A percentile compares a stretch with the other conserved stretches of the same genome.
phyloP scores from a whole-genome alignment of 176 grass and related monocot species.

The Puccinellia tenuiflora region DNA sequence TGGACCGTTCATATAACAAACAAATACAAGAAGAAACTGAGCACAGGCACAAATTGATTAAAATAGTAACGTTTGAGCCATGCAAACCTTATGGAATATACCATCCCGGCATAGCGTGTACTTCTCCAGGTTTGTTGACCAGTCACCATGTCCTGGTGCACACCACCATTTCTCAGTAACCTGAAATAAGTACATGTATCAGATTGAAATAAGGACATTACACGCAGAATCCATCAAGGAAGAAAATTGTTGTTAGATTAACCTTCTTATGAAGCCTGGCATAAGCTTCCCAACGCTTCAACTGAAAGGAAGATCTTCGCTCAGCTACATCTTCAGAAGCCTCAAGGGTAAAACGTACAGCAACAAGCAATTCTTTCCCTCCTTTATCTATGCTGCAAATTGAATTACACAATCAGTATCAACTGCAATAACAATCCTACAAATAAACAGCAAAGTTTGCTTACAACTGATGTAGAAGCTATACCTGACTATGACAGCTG shows the following conservation, averaged over 20 bases:
- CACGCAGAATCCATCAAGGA: constrained; percentile 9
- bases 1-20: background rate
- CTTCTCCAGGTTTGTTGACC: constrained; percentile 92
- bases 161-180: constrained; percentile 99
- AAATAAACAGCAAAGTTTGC: constrained; percentile 14
- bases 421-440: constrained; percentile 15
- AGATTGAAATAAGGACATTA: constrained; percentile 19
- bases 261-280: constrained; percentile 95
- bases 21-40: background rate
- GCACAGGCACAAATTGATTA: constrained; percentile 19
- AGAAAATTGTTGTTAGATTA: background rate
- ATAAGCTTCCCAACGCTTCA: constrained; percentile 89
- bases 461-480: constrained; percentile 21
- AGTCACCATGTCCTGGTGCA: constrained; percentile 97
- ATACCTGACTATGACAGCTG: constrained; percentile 87
- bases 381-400: constrained; percentile 78
- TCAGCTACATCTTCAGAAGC: constrained; percentile 89
- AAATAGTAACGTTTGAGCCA: constrained; percentile 25
- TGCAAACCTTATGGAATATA: constrained; percentile 90
- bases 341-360: constrained; percentile 92
- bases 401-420: constrained; percentile 20
- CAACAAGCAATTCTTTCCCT: constrained; percentile 88
- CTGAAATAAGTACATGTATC: constrained; percentile 40
- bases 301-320: constrained; percentile 79
- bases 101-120: constrained; percentile 94